These are phyloP conservation scores for Saccharomyces pastorianus DNA, from an alignment of 1,139 yeast genomes.

Conservation along the genomic window DNA sequence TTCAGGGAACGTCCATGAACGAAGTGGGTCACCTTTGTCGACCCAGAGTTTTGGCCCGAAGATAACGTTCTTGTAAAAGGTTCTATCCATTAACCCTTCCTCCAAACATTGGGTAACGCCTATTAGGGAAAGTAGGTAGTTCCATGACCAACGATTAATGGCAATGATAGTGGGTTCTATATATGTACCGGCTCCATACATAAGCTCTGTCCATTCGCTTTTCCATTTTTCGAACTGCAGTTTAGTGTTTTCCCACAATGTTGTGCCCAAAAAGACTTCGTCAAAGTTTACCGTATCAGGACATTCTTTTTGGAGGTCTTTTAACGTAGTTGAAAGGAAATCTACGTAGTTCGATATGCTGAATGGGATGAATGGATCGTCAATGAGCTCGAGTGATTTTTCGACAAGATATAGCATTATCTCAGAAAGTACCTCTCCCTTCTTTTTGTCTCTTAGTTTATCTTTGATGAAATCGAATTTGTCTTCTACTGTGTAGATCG, in stretches of 20 bases:
- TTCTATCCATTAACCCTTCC: constrained; percentile 1
- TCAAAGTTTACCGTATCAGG: constrained; percentile 26
- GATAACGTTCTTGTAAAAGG: constrained; percentile 3
- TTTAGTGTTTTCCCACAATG: constrained; percentile 35
- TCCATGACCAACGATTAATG: constrained; percentile 4
- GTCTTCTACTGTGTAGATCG: constrained; percentile 61
- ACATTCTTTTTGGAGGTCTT: constrained; percentile 44
- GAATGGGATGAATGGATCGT: constrained; percentile 71
- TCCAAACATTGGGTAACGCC: constrained; percentile 45
- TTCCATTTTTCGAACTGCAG: constrained; percentile 34
- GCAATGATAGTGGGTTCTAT: constrained; percentile 15
- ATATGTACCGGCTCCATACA: constrained; percentile 31
- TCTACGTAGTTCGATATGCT: constrained; percentile 45
- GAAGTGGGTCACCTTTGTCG: not conserved
- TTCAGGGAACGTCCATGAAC: constrained; percentile 3
- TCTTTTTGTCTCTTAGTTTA: constrained; percentile 29
- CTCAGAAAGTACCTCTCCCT: constrained; percentile 32
- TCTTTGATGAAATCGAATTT: constrained; percentile 49
- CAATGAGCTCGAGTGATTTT: constrained; percentile 50
- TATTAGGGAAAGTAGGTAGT: constrained; percentile 30
- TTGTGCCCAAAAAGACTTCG: constrained; percentile 25
- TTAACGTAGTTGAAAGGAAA: constrained; percentile 38
- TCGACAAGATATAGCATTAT: constrained; percentile 50
- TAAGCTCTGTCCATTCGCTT: constrained; percentile 26
- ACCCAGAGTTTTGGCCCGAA: constrained; percentile 3